These are phyloP conservation scores for Perkinsus olseni DNA, from an alignment of 169 alveolate genomes.

Conservation along the genomic window DNA sequence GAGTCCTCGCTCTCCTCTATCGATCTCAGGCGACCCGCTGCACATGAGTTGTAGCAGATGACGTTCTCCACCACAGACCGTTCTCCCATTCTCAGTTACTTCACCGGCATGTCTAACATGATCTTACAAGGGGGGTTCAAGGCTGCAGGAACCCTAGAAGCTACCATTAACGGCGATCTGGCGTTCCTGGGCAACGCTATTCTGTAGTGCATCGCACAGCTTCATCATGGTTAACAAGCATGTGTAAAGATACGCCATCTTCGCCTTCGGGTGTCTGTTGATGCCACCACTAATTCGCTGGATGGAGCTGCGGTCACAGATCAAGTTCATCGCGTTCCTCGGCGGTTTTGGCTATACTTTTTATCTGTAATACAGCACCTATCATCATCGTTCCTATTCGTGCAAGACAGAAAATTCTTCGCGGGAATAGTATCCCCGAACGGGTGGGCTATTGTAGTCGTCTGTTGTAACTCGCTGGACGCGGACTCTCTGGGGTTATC, in stretches of 20 bases:
- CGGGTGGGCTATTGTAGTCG: too few species aligned
- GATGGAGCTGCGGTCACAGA: not conserved
- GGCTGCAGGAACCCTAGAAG: not conserved
- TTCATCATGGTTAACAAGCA: not conserved
- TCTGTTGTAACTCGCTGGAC: too few species aligned
- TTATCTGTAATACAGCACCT: not conserved
- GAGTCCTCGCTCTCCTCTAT: too few species aligned
- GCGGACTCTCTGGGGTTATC: too few species aligned
- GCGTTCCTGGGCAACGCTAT: not conserved
- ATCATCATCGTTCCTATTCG: not conserved
- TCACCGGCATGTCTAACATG: not conserved
- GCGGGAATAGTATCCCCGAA: too few species aligned
- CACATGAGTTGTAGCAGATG: too few species aligned
- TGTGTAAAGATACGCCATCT: not conserved
- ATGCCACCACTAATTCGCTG: not conserved
- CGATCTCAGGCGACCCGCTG: too few species aligned
- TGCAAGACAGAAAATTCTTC: too few species aligned
- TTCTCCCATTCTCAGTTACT: not conserved
- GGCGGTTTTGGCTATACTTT: not conserved
- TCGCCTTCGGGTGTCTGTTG: not conserved
- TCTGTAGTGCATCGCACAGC: not conserved
- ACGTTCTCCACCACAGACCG: too few species aligned
- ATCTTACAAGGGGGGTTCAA: not conserved
- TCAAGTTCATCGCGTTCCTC: not conserved
- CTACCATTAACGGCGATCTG: not conserved